Evolutionary conservation across 441 rosid genomes (phyloP).

Genomic region (Pelargonium myrrhifolium): DNA sequence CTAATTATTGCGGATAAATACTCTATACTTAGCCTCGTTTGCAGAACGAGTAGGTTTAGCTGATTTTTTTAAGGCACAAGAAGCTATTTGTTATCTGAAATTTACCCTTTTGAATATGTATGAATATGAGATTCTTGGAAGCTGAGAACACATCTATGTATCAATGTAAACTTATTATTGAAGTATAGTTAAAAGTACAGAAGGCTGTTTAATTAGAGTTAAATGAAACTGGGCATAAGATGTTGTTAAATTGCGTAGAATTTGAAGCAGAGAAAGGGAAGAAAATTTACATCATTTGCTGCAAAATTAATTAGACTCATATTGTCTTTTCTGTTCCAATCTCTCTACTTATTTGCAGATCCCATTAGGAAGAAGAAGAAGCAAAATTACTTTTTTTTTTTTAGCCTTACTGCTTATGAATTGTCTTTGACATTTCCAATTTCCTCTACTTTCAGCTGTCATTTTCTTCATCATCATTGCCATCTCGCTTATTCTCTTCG

Average conservation of each 20-base stretch:
- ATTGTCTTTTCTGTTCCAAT: constrained; percentile 5
- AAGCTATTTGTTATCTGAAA: too few species aligned
- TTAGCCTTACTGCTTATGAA: constrained; percentile 11
- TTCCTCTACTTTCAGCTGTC: constrained; percentile 7
- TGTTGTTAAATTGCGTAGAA: not conserved
- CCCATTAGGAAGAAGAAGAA: not conserved
- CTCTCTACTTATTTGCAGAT: constrained; percentile 8
- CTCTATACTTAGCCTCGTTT: too few species aligned
- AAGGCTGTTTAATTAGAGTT: too few species aligned
- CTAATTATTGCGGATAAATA: too few species aligned
- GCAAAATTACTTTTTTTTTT: constrained; percentile 1
- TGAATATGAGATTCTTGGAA: too few species aligned
- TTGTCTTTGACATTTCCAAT: not conserved
- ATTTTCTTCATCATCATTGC: constrained; percentile 16
- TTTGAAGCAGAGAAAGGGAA: not conserved
- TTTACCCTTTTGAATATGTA: too few species aligned
- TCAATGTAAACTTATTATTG: too few species aligned
- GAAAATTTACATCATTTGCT: not conserved
- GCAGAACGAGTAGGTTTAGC: too few species aligned
- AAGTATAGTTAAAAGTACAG: too few species aligned
- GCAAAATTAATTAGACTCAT: not conserved
- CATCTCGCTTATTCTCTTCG: constrained; percentile 22
- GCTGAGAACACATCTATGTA: too few species aligned
- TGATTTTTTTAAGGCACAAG: too few species aligned
- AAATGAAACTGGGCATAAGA: too few species aligned